Evolutionary conservation across 176 grass and related monocot species (phyloP).

Genomic region (Secale cereale): DNA sequence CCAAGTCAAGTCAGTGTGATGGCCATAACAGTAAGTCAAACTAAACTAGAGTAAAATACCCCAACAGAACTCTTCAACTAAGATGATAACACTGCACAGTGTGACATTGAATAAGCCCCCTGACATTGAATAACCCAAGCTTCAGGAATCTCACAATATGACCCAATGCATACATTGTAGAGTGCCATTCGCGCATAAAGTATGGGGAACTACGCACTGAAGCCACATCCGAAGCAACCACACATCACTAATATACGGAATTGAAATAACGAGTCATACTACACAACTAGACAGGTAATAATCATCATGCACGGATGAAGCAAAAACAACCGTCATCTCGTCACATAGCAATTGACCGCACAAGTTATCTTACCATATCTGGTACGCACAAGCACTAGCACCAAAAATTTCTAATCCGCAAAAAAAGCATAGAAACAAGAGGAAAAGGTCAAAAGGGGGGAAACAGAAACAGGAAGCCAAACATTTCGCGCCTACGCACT

Average conservation of each 20-base stretch:
- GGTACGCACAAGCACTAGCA: background rate
- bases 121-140: background rate
- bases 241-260: background rate
- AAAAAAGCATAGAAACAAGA: background rate
- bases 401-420: background rate
- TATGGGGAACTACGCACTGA: background rate
- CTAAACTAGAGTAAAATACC: no score
- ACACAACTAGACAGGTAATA: background rate
- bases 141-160: background rate
- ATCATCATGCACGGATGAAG: background rate
- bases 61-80: background rate
- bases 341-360: background rate
- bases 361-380: background rate
- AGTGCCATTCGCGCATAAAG: background rate
- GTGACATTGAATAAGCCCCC: background rate
- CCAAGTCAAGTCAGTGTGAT: background rate
- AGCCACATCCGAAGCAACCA: background rate
- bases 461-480: background rate
- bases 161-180: background rate
- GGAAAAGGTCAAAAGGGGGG: background rate
- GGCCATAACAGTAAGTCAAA: background rate
- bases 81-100: background rate
- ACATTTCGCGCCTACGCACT: background rate
- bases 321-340: background rate
- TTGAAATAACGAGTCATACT: background rate